Conservation (phyloP, 2,329 filamentous ascomycete genomes). For the Colletotrichum sidae region DNA sequence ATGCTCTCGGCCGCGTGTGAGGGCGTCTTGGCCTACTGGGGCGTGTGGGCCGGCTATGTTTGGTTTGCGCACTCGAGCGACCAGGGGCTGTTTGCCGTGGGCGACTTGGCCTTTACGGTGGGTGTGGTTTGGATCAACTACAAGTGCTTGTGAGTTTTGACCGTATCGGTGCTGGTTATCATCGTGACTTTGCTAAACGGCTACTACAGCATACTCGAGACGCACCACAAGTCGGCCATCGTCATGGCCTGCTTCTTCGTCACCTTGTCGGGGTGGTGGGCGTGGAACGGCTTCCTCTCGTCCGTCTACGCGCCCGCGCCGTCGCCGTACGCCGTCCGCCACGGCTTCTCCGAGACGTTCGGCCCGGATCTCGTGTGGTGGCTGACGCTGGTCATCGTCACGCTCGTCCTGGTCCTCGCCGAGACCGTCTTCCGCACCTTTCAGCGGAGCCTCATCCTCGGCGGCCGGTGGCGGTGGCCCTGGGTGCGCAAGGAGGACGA, state of each 20-base stretch:
- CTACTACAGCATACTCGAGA: constrained; percentile 72
- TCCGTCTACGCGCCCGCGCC: constrained; percentile 64
- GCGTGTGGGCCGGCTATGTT: constrained; percentile 64
- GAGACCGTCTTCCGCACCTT: constrained; percentile 71
- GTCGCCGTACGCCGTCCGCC: constrained; percentile 73
- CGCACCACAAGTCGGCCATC: constrained; percentile 78
- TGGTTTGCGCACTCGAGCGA: constrained; percentile 68
- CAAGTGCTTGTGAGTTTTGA: constrained; percentile 77
- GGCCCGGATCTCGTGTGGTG: constrained; percentile 81
- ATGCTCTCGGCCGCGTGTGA: constrained; percentile 79
- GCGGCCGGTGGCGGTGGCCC: constrained; percentile 60
- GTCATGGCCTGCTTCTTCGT: constrained; percentile 69
- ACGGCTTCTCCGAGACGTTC: constrained; percentile 74
- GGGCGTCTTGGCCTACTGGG: constrained; percentile 80
- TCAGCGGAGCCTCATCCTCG: constrained; percentile 59
- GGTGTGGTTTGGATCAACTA: constrained; percentile 78
- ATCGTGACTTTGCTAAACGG: constrained; percentile 39
- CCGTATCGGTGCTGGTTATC: too few species aligned
- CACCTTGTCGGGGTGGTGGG: constrained; percentile 74
- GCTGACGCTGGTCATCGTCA: constrained; percentile 73
- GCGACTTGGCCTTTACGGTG: constrained; percentile 77
- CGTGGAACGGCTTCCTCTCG: constrained; percentile 81
- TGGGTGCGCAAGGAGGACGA: constrained; percentile 46
- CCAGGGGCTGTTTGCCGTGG: constrained; percentile 78
- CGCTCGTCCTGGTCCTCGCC: constrained; percentile 70